These are phyloP conservation scores for Colletotrichum truncatum DNA, from an alignment of 2,329 filamentous ascomycete genomes.

Conservation along the genomic window DNA sequence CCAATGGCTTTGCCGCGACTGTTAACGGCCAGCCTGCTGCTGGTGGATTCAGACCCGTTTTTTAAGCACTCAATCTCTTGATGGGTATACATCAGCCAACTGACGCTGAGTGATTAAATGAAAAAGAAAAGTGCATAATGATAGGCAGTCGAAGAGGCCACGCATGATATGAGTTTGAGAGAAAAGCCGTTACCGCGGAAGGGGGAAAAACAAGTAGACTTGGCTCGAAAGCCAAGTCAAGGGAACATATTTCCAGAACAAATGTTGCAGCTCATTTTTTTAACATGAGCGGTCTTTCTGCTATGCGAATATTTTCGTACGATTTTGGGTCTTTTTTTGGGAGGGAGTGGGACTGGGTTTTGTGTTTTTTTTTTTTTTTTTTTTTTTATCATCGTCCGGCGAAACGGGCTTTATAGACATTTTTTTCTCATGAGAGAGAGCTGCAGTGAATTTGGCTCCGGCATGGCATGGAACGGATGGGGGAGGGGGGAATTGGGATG, in stretches of 20 bases:
- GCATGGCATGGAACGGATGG: constrained; percentile 11
- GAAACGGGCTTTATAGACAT: constrained; percentile 21
- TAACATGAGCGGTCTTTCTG: constrained; percentile 6
- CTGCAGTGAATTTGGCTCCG: constrained; percentile 10
- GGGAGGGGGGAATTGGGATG: constrained; percentile 3
- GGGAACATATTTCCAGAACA: constrained; percentile 12
- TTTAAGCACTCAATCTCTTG: neutral
- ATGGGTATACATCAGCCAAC: too few species aligned
- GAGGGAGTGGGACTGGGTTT: too few species aligned
- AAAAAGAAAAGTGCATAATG: constrained; percentile 3
- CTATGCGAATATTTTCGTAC: neutral
- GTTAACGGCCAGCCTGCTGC: constrained; percentile 21
- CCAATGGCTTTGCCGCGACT: constrained; percentile 40
- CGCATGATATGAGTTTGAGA: constrained; percentile 9
- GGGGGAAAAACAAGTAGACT: neutral
- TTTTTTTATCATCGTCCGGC: constrained; percentile 4
- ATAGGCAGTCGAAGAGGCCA: neutral
- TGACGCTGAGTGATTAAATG: too few species aligned
- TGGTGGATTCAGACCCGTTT: constrained; percentile 24
- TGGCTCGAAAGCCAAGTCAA: neutral
- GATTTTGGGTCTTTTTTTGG: constrained; percentile 1
- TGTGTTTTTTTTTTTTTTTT: neutral
- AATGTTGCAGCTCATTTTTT: constrained; percentile 9
- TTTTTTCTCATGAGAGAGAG: constrained; percentile 6
- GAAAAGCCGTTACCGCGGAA: neutral